Percentiles rank a stretch among this genome's conserved stretches.
phyloP scores from a whole-genome alignment of 768 basidiomycete genomes.

The Russula ochroleuca region DNA sequence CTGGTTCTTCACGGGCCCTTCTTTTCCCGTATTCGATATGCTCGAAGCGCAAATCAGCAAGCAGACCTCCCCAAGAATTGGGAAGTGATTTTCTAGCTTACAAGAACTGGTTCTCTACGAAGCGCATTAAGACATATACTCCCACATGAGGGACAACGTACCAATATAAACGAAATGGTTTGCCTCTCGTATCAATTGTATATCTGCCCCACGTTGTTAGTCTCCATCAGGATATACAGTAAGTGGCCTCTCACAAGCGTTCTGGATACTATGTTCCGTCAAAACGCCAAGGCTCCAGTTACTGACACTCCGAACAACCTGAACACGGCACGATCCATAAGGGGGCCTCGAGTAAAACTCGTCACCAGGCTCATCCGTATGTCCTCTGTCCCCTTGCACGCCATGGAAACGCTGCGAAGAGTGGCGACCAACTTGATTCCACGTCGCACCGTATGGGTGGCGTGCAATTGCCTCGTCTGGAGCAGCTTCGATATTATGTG shows the following conservation, averaged over 20 bases:
- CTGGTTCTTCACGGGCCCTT: conserved; percentile 70
- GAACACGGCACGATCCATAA: conserved; percentile 59
- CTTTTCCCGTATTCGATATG: conserved; percentile 65
- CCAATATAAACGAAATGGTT: conserved; percentile 92
- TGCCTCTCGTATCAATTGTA: conserved; percentile 75
- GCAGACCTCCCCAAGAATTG: not conserved
- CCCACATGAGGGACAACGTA: conserved; percentile 35
- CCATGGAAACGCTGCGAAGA: conserved; percentile 34
- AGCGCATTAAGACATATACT: not conserved
- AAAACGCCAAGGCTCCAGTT: conserved; percentile 96
- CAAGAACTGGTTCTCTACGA: conserved; percentile 81
- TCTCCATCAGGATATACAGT: conserved; percentile 1
- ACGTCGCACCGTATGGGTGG: conserved; percentile 67
- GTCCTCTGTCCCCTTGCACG: conserved; percentile 32
- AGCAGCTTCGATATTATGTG: conserved; percentile 57
- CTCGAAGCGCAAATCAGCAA: conserved; percentile 38
- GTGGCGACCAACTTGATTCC: conserved; percentile 37
- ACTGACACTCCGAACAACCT: conserved; percentile 78
- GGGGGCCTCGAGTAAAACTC: conserved; percentile 40
- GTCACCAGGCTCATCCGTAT: conserved; percentile 37
- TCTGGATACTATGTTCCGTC: conserved; percentile 87
- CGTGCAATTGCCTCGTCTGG: conserved; percentile 67
- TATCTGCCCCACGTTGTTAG: conserved; percentile 43
- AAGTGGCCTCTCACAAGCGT: conserved; percentile 63
- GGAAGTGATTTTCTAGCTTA: conserved; percentile 37